phyloP scores from a whole-genome alignment of 176 grass and related monocot species.

The Canna indica region DNA sequence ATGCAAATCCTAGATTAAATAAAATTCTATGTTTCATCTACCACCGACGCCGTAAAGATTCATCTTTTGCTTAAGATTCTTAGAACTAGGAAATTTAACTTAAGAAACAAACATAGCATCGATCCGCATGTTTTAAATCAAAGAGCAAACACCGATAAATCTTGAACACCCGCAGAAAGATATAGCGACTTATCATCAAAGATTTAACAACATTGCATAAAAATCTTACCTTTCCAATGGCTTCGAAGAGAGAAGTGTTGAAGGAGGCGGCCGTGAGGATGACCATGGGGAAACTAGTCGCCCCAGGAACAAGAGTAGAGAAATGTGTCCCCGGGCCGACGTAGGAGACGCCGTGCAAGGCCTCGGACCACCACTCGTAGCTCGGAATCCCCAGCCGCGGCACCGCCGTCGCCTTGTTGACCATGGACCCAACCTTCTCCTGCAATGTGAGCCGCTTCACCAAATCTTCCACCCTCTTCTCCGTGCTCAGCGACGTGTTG shows the following conservation, averaged over 20 bases:
- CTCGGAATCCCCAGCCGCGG: slow-evolving; percentile 39
- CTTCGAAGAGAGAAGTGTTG: slow-evolving; percentile 52
- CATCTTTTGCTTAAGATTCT: no score
- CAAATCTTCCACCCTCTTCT: slow-evolving; percentile 41
- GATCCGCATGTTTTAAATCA: neutral
- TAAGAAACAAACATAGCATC: neutral
- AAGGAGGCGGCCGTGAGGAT: slow-evolving; percentile 61
- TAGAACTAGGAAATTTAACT: no score
- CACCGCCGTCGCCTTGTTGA: slow-evolving; percentile 26
- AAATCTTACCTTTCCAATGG: slow-evolving; percentile 51
- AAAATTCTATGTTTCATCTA: neutral
- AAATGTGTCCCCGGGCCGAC: slow-evolving; percentile 39
- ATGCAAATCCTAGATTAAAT: neutral
- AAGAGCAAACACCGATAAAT: neutral
- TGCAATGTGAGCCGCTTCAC: slow-evolving; percentile 35
- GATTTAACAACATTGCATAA: neutral
- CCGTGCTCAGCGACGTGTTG: slow-evolving; percentile 15
- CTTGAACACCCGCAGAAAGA: neutral
- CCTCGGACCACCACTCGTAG: slow-evolving; percentile 84
- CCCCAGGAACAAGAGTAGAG: slow-evolving; percentile 15
- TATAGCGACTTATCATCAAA: neutral
- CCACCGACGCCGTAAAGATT: no score
- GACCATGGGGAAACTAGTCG: slow-evolving; percentile 77
- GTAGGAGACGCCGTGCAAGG: slow-evolving; percentile 58
- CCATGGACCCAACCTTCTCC: slow-evolving; percentile 53